These are phyloP conservation scores for Phytophthora nicotianae DNA, from an alignment of 352 stramenopile genomes.

Conservation along the genomic window DNA sequence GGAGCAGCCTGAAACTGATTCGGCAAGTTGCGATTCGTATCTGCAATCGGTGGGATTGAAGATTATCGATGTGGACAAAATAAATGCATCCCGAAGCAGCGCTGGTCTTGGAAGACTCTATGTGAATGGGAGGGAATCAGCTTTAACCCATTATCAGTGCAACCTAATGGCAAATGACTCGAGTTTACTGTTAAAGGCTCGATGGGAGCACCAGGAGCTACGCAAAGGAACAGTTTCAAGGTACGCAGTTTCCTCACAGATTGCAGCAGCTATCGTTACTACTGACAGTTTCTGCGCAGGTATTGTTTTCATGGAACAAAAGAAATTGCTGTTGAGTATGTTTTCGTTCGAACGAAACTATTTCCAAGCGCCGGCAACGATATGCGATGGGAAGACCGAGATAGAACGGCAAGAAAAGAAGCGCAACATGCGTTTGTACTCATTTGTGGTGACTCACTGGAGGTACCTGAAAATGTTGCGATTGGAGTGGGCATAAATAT, in stretches of 20 bases:
- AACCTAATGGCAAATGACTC: constrained; percentile 17
- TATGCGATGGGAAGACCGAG: constrained; percentile 20
- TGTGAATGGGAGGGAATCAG: constrained; percentile 12
- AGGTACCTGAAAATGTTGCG: constrained; percentile 9
- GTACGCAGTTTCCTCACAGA: constrained; percentile 1
- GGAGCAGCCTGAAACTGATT: constrained; percentile 9
- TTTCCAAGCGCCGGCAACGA: background rate
- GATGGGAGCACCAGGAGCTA: constrained; percentile 16
- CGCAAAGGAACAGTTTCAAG: constrained; percentile 8
- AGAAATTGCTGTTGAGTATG: constrained; percentile 22
- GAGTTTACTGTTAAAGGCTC: constrained; percentile 9
- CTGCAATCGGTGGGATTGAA: constrained; percentile 16
- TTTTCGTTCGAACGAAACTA: constrained; percentile 20
- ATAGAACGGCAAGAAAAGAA: constrained; percentile 15
- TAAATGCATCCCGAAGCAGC: constrained; percentile 22
- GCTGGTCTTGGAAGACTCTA: constrained; percentile 24
- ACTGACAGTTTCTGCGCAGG: constrained; percentile 12
- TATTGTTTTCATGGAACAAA: constrained; percentile 25
- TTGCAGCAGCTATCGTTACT: background rate
- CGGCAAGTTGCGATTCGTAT: constrained; percentile 2
- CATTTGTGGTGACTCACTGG: constrained; percentile 5
- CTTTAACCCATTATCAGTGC: constrained; percentile 24
- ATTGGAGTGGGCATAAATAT: constrained; percentile 27
- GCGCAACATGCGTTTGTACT: constrained; percentile 15
- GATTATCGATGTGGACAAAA: constrained; percentile 31